Evolutionary conservation across 148 eudicot genomes (phyloP).

Genomic region (Rhododendron ferrugineum): DNA sequence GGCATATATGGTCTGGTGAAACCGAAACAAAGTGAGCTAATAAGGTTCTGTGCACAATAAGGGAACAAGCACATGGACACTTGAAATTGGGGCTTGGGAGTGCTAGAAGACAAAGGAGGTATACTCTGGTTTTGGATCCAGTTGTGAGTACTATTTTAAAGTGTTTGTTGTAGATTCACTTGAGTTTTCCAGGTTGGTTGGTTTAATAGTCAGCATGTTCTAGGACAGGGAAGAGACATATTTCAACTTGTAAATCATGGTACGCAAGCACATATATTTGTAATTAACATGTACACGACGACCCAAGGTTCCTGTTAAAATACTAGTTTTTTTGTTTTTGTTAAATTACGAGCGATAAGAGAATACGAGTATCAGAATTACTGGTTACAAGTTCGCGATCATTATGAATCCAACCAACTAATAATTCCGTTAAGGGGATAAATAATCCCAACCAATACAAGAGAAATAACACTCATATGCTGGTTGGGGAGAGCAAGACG

Average conservation of each 20-base stretch:
- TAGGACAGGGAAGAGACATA: conserved; percentile 5
- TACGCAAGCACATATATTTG: not conserved
- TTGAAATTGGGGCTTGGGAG: conserved; percentile 10
- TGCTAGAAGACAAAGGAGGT: conserved; percentile 46
- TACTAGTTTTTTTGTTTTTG: too few species aligned
- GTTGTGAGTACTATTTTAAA: not conserved
- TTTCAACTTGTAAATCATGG: not conserved
- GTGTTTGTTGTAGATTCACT: not conserved
- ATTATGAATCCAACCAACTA: not conserved
- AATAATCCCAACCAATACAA: too few species aligned
- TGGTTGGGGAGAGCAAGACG: not conserved
- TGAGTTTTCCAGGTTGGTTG: conserved; percentile 4
- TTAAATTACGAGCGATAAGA: not conserved
- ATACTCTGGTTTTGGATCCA: not conserved
- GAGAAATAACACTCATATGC: not conserved
- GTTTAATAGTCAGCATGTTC: not conserved
- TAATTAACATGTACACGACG: not conserved
- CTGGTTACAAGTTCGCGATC: too few species aligned
- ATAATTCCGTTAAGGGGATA: not conserved
- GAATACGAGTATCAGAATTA: not conserved
- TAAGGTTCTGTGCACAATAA: conserved; percentile 31
- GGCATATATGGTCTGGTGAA: conserved; percentile 46
- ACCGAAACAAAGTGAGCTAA: conserved; percentile 45
- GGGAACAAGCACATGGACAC: conserved; percentile 77
- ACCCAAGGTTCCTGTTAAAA: not conserved